Percentiles rank a stretch among this genome's conserved stretches.
These are phyloP conservation scores for Bryoerythrophyllum caledonicum DNA, from an alignment of 225 moss, liverwort and hornwort genomes.

Conservation along the genomic window DNA sequence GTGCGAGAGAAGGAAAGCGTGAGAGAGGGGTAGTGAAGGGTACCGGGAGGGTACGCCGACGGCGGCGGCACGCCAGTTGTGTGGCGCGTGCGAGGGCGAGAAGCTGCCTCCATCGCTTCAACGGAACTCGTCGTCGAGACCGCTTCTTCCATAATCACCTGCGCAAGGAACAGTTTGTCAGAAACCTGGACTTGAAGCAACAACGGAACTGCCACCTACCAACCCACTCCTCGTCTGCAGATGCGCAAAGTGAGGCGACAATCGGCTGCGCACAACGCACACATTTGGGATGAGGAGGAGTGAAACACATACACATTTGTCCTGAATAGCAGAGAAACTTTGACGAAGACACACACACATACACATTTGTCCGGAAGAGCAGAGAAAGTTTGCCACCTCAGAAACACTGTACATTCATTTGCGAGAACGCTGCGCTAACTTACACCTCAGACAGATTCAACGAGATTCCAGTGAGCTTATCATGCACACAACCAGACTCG, in stretches of 20 bases:
- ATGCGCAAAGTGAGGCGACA: too few relatives aligned
- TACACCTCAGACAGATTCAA: neutral
- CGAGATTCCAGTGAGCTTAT: neutral
- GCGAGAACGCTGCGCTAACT: neutral
- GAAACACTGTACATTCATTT: too few relatives aligned
- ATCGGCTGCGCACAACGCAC: too few relatives aligned
- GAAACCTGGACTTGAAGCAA: too few relatives aligned
- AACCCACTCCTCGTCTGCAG: too few relatives aligned
- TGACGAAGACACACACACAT: neutral
- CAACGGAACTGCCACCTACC: too few relatives aligned
- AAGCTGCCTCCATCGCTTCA: conserved; percentile 29
- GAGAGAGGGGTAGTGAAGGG: neutral
- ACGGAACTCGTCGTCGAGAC: conserved; percentile 7
- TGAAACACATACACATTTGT: neutral
- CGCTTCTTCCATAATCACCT: too few relatives aligned
- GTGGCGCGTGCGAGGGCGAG: conserved; percentile 36
- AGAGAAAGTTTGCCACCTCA: too few relatives aligned
- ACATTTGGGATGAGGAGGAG: too few relatives aligned
- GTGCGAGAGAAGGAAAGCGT: too few relatives aligned
- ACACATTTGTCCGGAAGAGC: neutral
- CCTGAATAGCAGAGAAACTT: too few relatives aligned
- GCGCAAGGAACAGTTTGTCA: too few relatives aligned
- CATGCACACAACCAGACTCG: neutral
- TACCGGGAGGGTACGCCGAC: conserved; percentile 43
- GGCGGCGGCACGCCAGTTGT: conserved; percentile 31